Base-by-base conservation (phyloP, 805 yeast genomes). In the Blastobotrys attinorum region DNA sequence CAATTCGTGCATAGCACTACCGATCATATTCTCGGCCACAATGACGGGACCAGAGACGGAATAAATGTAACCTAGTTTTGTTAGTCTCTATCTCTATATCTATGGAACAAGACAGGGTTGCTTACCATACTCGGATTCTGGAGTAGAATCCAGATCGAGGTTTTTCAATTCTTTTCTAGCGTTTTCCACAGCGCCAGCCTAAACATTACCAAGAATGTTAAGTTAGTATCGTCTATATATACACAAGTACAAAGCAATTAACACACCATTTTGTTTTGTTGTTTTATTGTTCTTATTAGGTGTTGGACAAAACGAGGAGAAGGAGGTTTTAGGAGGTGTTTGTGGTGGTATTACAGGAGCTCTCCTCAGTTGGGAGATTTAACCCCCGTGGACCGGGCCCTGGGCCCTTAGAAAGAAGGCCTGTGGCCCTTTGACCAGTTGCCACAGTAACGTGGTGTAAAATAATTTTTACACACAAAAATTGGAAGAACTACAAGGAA, bases 1-100 rank as follows among this genome's bases (percentile, higher is more conserved):
- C 67, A 92, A 76, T 66, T 92, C 99, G 76, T 92, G 90, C 99
- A 92, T 92, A 58, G 97, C 97, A 78, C 97, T 87, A 51, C 99
- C 99, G 69, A 89, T 85, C 97, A 92, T 88, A 72, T 92, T 83
- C 69, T 92, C 97, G 40, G 98, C 98, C 39, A 92, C 81, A 43
- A 92, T 83, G 57, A 92, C 99, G 22, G 98, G 97, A 60, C 98
- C 98, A 17, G 97, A 89, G 40, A 92, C 97, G 25, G 97, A 87
- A 70, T 79, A 89, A 58, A 92, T 84, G 54, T 65, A 55, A 22
- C 71, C 60, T 53, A 17, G 10, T 5, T 20, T n/a, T 18, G 25
- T 25, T 4, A 18, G 31, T 3, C 29, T 27, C 31, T 50, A 15
- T 21, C 22, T 22, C 17, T 31, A 46, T 75, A 80, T 45, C 96